Evolutionary conservation across 192 early-diverging fungal genomes (phyloP).

Genomic region (Neocallimastix lanati): DNA sequence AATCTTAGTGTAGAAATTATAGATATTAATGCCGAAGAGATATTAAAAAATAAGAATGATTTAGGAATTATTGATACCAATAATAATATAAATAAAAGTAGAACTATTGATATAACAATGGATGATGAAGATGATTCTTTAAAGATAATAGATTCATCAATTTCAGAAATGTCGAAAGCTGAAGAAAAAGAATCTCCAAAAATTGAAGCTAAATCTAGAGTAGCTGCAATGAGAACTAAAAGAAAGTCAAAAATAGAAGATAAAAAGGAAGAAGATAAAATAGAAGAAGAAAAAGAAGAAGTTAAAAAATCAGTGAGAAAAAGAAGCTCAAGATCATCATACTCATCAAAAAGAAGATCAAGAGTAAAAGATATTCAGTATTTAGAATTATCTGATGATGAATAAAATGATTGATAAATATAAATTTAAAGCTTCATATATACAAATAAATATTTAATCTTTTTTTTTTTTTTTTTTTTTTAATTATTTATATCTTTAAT

Average conservation of each 20-base stretch:
- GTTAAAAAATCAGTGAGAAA: background rate
- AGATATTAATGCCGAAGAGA: too few species aligned
- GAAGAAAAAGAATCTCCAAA: background rate
- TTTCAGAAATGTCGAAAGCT: background rate
- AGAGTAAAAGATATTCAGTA: background rate
- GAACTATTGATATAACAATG: background rate
- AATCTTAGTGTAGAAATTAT: too few species aligned
- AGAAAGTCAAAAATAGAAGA: background rate
- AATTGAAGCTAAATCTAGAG: background rate
- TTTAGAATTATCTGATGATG: background rate
- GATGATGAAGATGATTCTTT: background rate
- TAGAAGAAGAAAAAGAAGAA: background rate
- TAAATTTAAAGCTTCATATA: too few species aligned
- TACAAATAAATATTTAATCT: too few species aligned
- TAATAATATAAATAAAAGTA: background rate
- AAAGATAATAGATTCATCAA: background rate
- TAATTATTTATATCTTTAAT: too few species aligned
- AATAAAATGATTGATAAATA: too few species aligned
- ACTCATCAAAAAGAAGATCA: background rate
- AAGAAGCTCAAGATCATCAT: background rate
- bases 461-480: too few species aligned
- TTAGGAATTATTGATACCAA: too few species aligned
- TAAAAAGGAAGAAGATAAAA: background rate
- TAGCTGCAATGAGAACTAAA: background rate
- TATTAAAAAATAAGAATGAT: too few species aligned